Base-by-base conservation (phyloP, 73 alveolate genomes). In the Tetrahymena borealis region DNA sequence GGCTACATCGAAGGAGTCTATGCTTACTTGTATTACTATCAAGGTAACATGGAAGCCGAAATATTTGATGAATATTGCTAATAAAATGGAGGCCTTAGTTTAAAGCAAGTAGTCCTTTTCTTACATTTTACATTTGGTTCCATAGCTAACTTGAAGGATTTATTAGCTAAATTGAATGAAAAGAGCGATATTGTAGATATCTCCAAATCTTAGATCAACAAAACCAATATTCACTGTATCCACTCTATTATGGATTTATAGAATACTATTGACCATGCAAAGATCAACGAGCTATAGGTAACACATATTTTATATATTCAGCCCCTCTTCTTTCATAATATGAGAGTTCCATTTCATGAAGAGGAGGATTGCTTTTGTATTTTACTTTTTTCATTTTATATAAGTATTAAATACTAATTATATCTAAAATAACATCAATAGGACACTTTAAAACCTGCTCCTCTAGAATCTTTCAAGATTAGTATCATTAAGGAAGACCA, bases 31-130 rank as follows among this genome's bases (percentile, higher is more conserved):
- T 93, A 78, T 43, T 93, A 85, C 39, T 93, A 93, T 93, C 24
- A 93, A 79, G 95, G 95, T 7, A 85, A 79, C 28, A 91, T 92
- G 78, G 95, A 93, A 43, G 78, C 93, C 10, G 95, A 93, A 32
- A 38, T 93, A n/a, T 93, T 93, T 90, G 78, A 90, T 35, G 95
- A 93, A 40, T 93, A 93, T 90, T 93, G 95, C 91, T 41, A 60
- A 10, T 79, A 93, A 38, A 38, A 93, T 39, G 95, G 95, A 38
- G 91, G 91, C 39, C 95, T 60, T 32, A 85, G 93, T 12, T 33
- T 93, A 24, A 79, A 79, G 20, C 90, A 91, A 35, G 15, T 41
- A 11, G 91, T 93, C 28, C 91, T 93, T 93, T 93, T 79, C 40
- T 41, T 93, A n/a, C 95, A 93, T 77, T 93, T 78, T 40, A 60